Conservation (phyloP, 257 asterid genomes). For the Handroanthus guayacan region DNA sequence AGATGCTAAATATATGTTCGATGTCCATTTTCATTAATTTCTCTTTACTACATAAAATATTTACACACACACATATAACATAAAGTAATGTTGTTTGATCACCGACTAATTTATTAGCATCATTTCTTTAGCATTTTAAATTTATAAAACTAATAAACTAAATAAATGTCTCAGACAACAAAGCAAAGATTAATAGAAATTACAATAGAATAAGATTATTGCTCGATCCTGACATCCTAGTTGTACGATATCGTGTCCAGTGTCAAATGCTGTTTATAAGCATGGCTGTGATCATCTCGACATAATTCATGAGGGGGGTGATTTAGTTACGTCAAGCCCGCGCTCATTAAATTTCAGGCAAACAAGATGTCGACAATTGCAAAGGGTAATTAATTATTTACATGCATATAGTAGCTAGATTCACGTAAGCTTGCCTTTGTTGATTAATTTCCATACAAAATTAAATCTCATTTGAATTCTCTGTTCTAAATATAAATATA, state of each 20-base stretch:
- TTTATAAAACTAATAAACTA: no score
- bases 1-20: no score
- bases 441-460: no score
- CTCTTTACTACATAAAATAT: no score
- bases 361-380: neutral
- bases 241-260: constrained; percentile 26
- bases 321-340: neutral
- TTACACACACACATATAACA: no score
- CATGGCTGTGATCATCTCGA: constrained; percentile 12
- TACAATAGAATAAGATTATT: neutral
- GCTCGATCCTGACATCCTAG: constrained; percentile 9
- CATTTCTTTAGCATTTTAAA: neutral
- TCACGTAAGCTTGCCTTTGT: no score
- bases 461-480: no score
- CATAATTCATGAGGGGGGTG: constrained; percentile 25
- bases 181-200: neutral
- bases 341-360: neutral
- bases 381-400: neutral
- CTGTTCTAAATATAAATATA: no score
- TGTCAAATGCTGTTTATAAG: neutral
- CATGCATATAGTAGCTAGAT: no score
- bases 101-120: no score
- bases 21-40: no score
- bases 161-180: neutral
- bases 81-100: no score